Base-by-base conservation (phyloP, 2,329 filamentous ascomycete species). In the Xylariaceae sp. region DNA sequence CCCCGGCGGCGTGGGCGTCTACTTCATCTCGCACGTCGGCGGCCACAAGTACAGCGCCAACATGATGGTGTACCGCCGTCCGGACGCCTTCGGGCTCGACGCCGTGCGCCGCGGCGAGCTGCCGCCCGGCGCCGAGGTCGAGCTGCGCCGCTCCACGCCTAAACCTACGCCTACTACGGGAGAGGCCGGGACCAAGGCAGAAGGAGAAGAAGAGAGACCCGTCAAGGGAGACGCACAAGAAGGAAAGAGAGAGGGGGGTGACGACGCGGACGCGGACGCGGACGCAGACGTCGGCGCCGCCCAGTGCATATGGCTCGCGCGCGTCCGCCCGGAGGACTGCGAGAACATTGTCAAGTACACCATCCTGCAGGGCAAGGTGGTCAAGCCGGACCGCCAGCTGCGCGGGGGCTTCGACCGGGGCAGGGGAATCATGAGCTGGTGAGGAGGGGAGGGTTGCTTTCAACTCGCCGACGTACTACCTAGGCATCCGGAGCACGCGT, bases 31-130 rank as follows among this genome's bases (percentile, higher is more conserved):
- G 46, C 92, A 98, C 54, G 88, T 95, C 3, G 92, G 92, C 18
- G 92, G 92, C 0, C 92, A 98, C 67, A 95, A 95, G 65, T 96
- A 94, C 63, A 80, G 81, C 29, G 92, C 92, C 18, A 98, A 98
- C 51, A 77, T 96, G 48, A 84, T 98, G 67, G 70, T 98, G 2
- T 96, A 98, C 58, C 75, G 92, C 8, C 71, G 72, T 34, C 67
- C 65, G 5, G 66, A 77, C 47, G 67, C 73, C 1, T 77, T 75
- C 50, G 72, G 71, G 0, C 47, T 72, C 26, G 72, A 76, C 36
- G 35, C 13, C 13, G 67, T 69, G 27, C 55, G 47, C 52, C 57
- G 55, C 44, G 61, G 32, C 13, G 59, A 39, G 48, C 49, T 56
- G 31, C 45, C 58, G 19, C 49, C 39, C 9, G 53, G 58, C 3